Evolutionary conservation across 805 yeast species (phyloP).

Genomic region (Starmerella scarabaei): DNA sequence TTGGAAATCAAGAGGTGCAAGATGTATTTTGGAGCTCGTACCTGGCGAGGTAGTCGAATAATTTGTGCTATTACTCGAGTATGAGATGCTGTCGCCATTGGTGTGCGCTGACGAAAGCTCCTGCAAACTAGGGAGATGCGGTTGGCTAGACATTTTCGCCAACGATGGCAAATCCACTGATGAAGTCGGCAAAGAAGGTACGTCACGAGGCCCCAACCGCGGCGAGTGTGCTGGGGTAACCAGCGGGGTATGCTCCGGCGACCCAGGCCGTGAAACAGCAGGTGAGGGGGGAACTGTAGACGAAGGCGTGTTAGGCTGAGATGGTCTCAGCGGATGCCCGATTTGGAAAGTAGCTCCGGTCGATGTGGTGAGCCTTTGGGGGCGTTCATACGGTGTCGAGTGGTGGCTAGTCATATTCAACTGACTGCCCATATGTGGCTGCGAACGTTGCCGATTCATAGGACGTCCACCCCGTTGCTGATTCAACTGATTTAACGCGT

Average conservation of each 20-base stretch:
- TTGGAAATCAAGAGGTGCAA: conserved; percentile 8
- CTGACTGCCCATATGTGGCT: conserved; percentile 20
- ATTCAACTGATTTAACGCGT: neutral
- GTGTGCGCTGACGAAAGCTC: conserved; percentile 11
- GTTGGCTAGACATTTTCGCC: neutral
- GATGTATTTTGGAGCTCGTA: conserved; percentile 1
- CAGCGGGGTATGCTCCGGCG: conserved; percentile 34
- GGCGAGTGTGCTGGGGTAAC: conserved; percentile 37
- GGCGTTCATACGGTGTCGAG: conserved; percentile 24
- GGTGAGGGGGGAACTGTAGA: conserved; percentile 35
- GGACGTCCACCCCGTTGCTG: conserved; percentile 5
- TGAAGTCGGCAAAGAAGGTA: conserved; percentile 2
- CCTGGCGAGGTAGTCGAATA: conserved; percentile 3
- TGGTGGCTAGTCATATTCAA: conserved; percentile 15
- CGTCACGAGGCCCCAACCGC: conserved; percentile 29
- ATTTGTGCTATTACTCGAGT: conserved; percentile 3
- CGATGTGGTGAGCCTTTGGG: conserved; percentile 14
- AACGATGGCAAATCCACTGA: conserved; percentile 1
- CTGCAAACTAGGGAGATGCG: conserved; percentile 6
- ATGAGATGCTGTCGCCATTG: conserved; percentile 6
- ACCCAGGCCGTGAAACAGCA: conserved; percentile 27
- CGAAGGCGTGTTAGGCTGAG: conserved; percentile 32
- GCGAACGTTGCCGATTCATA: conserved; percentile 19
- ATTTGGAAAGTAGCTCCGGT: conserved; percentile 22
- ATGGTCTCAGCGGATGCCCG: conserved; percentile 10